Conservation (phyloP, 495 filamentous ascomycete genomes). For the Talaromyces thailandensis region DNA sequence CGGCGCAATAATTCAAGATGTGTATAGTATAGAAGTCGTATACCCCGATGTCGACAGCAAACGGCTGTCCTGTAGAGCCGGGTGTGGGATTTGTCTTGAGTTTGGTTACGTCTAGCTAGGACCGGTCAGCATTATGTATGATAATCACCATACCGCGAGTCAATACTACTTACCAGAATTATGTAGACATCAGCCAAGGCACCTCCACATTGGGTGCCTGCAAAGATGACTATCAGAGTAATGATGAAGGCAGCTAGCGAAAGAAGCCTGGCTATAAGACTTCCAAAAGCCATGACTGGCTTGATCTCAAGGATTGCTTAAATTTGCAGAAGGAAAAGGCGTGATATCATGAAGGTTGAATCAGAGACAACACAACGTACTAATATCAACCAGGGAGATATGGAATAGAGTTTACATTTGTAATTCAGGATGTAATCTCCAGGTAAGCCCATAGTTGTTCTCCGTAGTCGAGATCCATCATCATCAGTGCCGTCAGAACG, state of each 20-base stretch:
- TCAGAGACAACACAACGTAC: background rate
- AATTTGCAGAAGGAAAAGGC: background rate
- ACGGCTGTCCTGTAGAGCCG: background rate
- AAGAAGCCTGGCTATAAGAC: background rate
- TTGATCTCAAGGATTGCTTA: background rate
- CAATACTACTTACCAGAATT: background rate
- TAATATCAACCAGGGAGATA: background rate
- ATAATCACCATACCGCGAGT: background rate
- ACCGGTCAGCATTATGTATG: background rate
- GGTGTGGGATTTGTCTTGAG: background rate
- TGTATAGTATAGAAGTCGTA: conserved; percentile 2
- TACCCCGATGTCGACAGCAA: background rate
- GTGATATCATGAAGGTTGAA: background rate
- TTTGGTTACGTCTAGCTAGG: background rate
- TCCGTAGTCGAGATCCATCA: too few relatives aligned
- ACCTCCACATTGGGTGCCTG: conserved; percentile 2
- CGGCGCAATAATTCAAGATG: background rate
- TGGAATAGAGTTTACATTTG: background rate
- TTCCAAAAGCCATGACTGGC: background rate
- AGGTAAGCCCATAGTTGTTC: background rate
- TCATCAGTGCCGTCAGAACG: background rate
- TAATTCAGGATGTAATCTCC: background rate
- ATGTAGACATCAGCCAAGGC: background rate
- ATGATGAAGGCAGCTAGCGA: background rate
- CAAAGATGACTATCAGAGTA: conserved; percentile 3